Conservation (phyloP, 2,329 filamentous ascomycete genomes). For the Fusarium sp. region DNA sequence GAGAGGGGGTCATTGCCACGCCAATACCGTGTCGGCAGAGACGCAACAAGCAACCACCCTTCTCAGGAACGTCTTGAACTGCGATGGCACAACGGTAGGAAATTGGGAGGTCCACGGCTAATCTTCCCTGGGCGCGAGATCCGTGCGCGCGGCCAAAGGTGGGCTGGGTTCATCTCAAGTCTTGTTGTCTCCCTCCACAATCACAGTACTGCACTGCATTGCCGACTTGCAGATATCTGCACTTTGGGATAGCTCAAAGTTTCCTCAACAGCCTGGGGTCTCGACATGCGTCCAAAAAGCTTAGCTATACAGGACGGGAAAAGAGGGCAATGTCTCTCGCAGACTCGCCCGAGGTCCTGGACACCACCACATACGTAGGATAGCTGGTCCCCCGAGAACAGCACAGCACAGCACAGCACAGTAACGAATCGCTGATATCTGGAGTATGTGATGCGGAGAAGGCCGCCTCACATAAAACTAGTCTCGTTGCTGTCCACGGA, state of each 20-base stretch:
- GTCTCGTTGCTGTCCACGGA: background rate
- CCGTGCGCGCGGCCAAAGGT: constrained; percentile 34
- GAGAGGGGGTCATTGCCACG: constrained; percentile 18
- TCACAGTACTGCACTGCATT: background rate
- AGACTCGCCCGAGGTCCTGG: constrained; percentile 2
- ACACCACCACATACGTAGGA: constrained; percentile 1
- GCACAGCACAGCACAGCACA: constrained; percentile 8
- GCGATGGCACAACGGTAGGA: constrained; percentile 23
- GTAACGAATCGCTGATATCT: constrained; percentile 9
- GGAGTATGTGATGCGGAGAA: constrained; percentile 3
- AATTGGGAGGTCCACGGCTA: constrained; percentile 26
- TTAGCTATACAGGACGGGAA: background rate
- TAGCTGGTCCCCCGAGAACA: constrained; percentile 4
- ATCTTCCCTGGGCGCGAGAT: constrained; percentile 22
- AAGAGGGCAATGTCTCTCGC: constrained; percentile 12
- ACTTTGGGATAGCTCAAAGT: constrained; percentile 25
- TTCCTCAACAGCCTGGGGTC: constrained; percentile 8
- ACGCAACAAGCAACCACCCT: constrained; percentile 34
- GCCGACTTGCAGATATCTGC: constrained; percentile 15
- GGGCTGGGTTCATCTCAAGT: constrained; percentile 10
- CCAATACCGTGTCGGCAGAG: constrained; percentile 37
- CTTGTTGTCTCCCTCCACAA: constrained; percentile 14
- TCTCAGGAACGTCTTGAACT: constrained; percentile 34
- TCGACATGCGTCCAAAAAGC: constrained; percentile 1
- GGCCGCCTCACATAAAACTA: background rate